Conservation (phyloP, 768 basidiomycete genomes). For the Trametes sanguinea region DNA sequence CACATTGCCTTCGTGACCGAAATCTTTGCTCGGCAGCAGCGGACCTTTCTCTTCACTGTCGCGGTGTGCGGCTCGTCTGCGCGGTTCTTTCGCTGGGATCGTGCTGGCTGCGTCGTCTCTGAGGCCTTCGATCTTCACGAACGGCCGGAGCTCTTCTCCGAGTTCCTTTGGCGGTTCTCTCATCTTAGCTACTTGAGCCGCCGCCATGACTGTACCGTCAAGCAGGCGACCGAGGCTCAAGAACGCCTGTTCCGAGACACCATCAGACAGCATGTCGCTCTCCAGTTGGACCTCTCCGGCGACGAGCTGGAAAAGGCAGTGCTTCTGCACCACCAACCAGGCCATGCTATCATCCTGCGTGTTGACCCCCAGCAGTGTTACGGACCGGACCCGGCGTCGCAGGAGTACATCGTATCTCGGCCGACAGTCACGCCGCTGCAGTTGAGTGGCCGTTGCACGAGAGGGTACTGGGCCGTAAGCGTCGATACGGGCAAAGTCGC, state of each 20-base stretch:
- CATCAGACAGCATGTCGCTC: not conserved
- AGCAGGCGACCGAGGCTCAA: not conserved
- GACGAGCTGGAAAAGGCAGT: conserved; percentile 4
- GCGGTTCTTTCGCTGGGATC: conserved; percentile 37
- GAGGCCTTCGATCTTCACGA: conserved; percentile 29
- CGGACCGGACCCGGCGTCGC: no score
- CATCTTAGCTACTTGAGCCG: conserved; percentile 19
- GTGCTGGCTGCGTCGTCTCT: conserved; percentile 36
- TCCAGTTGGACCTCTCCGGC: not conserved
- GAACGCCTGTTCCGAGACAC: not conserved
- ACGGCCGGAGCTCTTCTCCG: conserved; percentile 25
- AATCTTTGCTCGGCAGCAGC: conserved; percentile 31
- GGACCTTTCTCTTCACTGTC: conserved; percentile 33
- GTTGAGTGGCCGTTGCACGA: conserved; percentile 7
- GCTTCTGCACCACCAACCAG: conserved; percentile 6
- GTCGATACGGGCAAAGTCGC: not conserved
- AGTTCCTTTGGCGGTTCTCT: conserved; percentile 36
- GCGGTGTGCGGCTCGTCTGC: conserved; percentile 29
- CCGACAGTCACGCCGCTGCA: not conserved
- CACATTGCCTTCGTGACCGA: not conserved
- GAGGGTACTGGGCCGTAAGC: conserved; percentile 16
- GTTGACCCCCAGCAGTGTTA: not conserved
- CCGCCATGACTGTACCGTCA: conserved; percentile 28
- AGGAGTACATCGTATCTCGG: not conserved
- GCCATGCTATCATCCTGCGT: not conserved